Conservation (phyloP, 1,284 basidiomycete species). For the Ganoderma sinense region DNA sequence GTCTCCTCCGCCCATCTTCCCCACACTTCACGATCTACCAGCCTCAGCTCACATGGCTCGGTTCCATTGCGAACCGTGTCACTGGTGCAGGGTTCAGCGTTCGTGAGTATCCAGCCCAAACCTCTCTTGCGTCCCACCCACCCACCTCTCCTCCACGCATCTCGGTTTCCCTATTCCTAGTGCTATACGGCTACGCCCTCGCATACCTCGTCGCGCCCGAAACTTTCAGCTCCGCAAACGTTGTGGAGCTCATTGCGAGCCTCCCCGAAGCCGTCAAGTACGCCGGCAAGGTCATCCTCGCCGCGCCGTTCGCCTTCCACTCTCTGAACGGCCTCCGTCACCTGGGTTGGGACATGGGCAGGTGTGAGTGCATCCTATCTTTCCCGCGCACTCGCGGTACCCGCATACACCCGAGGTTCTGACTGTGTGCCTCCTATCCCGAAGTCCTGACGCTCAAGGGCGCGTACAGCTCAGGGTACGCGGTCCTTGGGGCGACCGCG, state of each 20-base stretch:
- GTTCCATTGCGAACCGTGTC: constrained; percentile 86
- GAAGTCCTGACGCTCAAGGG: constrained; percentile 86
- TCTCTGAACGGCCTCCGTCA: constrained; percentile 92
- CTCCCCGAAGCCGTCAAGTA: constrained; percentile 82
- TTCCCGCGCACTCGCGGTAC: background rate
- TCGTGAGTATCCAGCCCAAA: constrained; percentile 57
- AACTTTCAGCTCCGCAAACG: constrained; percentile 79
- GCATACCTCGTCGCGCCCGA: constrained; percentile 89
- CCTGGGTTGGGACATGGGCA: constrained; percentile 90
- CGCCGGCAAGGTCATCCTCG: constrained; percentile 78
- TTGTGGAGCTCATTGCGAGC: constrained; percentile 76
- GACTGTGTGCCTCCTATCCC: background rate
- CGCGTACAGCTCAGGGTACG: constrained; percentile 83
- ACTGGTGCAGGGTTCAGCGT: constrained; percentile 85
- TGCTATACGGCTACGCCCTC: constrained; percentile 90
- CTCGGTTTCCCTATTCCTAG: constrained; percentile 51
- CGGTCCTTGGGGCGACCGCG: constrained; percentile 84
- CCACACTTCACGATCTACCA: constrained; percentile 98
- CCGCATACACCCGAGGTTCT: constrained; percentile 1
- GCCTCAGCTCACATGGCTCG: constrained; percentile 91
- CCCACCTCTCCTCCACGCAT: background rate
- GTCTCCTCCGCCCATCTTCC: constrained; percentile 84
- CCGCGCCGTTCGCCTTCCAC: constrained; percentile 91
- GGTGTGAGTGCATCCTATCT: constrained; percentile 67
- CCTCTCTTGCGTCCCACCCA: background rate